Evolutionary conservation across 1,284 basidiomycete species (phyloP), one percentile per base, ranked within the genome.

Genomic region (Coriolopsis trogii): DNA sequence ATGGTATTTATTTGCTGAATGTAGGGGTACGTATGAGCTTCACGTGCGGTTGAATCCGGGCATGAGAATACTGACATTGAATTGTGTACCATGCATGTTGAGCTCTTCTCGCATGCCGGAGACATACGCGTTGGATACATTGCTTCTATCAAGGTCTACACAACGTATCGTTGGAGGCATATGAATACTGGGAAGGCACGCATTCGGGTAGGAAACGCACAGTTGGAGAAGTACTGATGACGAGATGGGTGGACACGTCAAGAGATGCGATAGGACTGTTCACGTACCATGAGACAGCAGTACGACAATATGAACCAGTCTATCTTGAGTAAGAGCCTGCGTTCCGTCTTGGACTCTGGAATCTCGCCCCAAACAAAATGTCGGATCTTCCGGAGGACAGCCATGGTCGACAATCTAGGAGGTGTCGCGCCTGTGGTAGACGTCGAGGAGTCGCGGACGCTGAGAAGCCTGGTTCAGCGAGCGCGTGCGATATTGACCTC

Each of bases 71-170:
- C 65, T 24, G 16, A 81, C 85, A 66, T 91, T 91, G 65, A 81
- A 84, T 53, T 91, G 77, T 36, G 80, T 86, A 26, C 87, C 87
- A 42, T 75, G 69, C 81, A 91, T 85, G 52, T 77, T 62, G 28
- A 92, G 76, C 39, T 90, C 88, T 67, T 92, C 87, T 59, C 80
- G 84, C 89, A 93, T 91, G 3, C 90, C 91, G 4, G 87, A 89
- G 15, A 93, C 87, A 66, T 89, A 89, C 7, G 85, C 84, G 67
- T 87, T 87, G 51, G 76, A 74, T 34, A 87, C 73, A 65, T 87
- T 87, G 21, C 82, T 81, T 51, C 84, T 72, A 65, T 87, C 83
- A 18, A 87, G 73, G 67, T 87, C 84, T 85, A 49, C 23, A 23
- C 13, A 16, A 39, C 3, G 10, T 28, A n/a, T n/a, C 16, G 20